These are phyloP conservation scores for Leccinum idahoense DNA, from an alignment of 1,284 basidiomycete species.

Conservation along the genomic window DNA sequence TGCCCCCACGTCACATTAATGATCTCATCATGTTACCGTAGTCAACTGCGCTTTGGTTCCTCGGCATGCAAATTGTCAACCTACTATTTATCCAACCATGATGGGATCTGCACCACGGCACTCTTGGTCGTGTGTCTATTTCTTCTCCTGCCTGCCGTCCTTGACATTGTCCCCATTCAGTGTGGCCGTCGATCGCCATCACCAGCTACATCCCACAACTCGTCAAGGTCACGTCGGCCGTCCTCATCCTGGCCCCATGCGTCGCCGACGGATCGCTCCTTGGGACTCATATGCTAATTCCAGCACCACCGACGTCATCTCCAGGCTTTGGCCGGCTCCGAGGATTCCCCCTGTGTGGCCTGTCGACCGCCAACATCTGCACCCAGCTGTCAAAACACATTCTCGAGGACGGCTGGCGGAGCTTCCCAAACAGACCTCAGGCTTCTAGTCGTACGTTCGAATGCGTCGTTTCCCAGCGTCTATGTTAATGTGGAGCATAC, in stretches of 20 bases:
- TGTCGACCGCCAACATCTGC: no score
- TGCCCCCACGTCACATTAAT: not conserved
- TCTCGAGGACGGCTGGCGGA: no score
- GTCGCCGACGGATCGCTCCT: no score
- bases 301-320: no score
- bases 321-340: no score
- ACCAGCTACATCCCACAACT: slow-evolving; percentile 62
- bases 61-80: slow-evolving; percentile 52
- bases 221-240: slow-evolving; percentile 61
- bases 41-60: slow-evolving; percentile 39
- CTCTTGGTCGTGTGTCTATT: slow-evolving; percentile 48
- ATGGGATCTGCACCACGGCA: slow-evolving; percentile 68
- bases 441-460: slow-evolving; percentile 29
- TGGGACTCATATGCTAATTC: no score
- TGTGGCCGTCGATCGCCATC: slow-evolving; percentile 51
- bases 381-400: no score
- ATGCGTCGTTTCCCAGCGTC: not conserved
- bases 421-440: no score
- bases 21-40: slow-evolving; percentile 11
- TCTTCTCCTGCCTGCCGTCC: not conserved
- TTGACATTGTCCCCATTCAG: slow-evolving; percentile 24
- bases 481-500: not conserved
- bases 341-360: no score
- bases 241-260: no score
- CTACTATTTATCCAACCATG: slow-evolving; percentile 46